phyloP scores from a whole-genome alignment of 768 basidiomycete genomes.

The Boletus sp. region DNA sequence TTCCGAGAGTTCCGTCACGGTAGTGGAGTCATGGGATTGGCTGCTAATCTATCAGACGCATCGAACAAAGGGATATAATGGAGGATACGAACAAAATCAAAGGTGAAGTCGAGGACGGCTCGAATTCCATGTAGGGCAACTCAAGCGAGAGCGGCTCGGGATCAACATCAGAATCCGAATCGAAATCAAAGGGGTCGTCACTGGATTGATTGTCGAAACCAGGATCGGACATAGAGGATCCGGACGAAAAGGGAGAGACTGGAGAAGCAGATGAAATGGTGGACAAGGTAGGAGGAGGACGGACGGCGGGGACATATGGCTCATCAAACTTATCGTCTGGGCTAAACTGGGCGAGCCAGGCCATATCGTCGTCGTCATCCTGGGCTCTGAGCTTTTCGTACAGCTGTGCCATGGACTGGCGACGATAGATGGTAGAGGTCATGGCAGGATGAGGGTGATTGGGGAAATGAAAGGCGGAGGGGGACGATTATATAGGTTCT shows the following conservation, averaged over 20 bases:
- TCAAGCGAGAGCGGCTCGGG: constrained; percentile 19
- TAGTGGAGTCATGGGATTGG: constrained; percentile 11
- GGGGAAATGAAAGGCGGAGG: constrained; percentile 18
- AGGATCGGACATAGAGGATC: constrained; percentile 18
- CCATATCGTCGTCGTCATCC: constrained; percentile 35
- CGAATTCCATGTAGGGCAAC: constrained; percentile 9
- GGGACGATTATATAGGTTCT: constrained; percentile 30
- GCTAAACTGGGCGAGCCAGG: constrained; percentile 36
- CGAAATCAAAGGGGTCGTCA: constrained; percentile 24
- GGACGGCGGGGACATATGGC: constrained; percentile 20
- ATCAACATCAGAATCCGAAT: constrained; percentile 35
- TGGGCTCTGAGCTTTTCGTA: constrained; percentile 36
- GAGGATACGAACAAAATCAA: constrained; percentile 26
- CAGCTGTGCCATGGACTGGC: constrained; percentile 36
- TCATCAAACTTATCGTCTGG: constrained; percentile 33
- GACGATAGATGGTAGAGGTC: constrained; percentile 34
- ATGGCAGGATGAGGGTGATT: constrained; percentile 19
- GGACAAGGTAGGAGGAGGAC: constrained; percentile 23
- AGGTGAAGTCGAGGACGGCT: constrained; percentile 10
- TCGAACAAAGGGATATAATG: neutral
- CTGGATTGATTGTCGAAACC: constrained; percentile 22
- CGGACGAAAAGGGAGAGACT: constrained; percentile 23
- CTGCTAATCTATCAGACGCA: constrained; percentile 20
- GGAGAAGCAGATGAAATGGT: constrained; percentile 30
- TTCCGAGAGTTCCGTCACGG: constrained; percentile 4